These are phyloP conservation scores for Xanthoceras sorbifolium DNA, from an alignment of 345 rosid species.

Conservation along the genomic window DNA sequence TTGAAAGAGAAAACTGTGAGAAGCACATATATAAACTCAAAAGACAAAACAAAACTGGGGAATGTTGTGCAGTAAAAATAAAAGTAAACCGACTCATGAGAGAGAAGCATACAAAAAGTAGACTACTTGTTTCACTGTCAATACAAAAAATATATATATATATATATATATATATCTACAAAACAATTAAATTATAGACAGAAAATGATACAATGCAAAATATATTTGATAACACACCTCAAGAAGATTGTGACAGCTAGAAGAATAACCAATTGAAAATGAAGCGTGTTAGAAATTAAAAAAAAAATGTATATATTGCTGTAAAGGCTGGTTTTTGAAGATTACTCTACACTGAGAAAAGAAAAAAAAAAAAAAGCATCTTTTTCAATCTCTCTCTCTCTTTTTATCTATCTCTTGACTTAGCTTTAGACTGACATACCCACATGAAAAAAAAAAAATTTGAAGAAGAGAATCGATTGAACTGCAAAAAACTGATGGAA, in stretches of 20 bases:
- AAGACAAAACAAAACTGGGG: constrained; percentile 46
- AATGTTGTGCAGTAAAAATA: constrained; percentile 28
- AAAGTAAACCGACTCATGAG: constrained; percentile 27
- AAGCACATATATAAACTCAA: constrained; percentile 15
- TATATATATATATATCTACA: no score
- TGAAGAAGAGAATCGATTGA: neutral
- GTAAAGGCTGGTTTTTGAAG: constrained; percentile 44
- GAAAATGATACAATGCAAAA: neutral
- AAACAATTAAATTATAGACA: neutral
- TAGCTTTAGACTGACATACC: constrained; percentile 26
- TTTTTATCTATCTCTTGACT: constrained; percentile 12
- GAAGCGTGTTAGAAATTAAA: neutral
- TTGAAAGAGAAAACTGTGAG: constrained; percentile 7
- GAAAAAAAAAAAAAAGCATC: constrained; percentile 22
- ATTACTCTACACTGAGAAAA: constrained; percentile 31
- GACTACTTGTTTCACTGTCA: constrained; percentile 47
- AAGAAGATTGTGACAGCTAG: constrained; percentile 40
- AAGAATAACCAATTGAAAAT: constrained; percentile 8
- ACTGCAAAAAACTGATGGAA: neutral
- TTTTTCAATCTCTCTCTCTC: neutral
- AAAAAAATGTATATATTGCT: constrained; percentile 22
- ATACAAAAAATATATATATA: no score
- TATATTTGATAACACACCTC: constrained; percentile 17
- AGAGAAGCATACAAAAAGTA: constrained; percentile 42
- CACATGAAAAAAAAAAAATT: constrained; percentile 20